Percentiles rank a stretch among this genome's conserved stretches.
Evolutionary conservation across 2,329 filamentous ascomycete species (phyloP).

Genomic region (Cucurbitaria berberidis): DNA sequence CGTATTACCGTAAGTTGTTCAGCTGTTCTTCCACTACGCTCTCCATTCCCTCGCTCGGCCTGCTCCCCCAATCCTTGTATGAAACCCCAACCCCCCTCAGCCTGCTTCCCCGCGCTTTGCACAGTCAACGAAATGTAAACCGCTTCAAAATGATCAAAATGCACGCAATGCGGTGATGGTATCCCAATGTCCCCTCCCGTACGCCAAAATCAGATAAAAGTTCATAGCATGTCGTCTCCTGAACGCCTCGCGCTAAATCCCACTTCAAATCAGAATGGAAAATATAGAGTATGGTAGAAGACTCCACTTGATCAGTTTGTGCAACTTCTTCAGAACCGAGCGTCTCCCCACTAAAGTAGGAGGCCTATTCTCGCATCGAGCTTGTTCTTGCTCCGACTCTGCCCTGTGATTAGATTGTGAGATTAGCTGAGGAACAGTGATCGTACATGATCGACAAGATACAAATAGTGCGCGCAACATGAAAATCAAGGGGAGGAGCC

Average conservation of each 20-base stretch:
- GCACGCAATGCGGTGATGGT: constrained; percentile 24
- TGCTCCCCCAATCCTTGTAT: not conserved
- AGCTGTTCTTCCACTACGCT: not conserved
- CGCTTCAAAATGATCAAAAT: not conserved
- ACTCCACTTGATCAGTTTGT: constrained; percentile 7
- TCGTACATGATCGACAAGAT: constrained; percentile 19
- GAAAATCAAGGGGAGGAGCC: constrained; percentile 34
- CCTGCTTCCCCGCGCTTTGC: not conserved
- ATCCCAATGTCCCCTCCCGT: constrained; percentile 18
- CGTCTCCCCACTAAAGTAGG: not conserved
- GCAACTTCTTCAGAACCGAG: not conserved
- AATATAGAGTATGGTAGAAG: constrained; percentile 7
- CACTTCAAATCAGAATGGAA: constrained; percentile 16
- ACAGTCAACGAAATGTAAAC: not conserved
- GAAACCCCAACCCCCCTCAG: not conserved
- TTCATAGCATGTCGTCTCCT: constrained; percentile 11
- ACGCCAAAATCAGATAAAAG: constrained; percentile 20
- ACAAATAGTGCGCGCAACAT: constrained; percentile 16
- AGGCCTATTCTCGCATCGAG: constrained; percentile 3
- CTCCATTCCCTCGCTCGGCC: not conserved
- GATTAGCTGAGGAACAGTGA: constrained; percentile 30
- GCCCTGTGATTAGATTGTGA: constrained; percentile 23
- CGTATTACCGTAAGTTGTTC: not conserved
- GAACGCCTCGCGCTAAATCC: constrained; percentile 32
- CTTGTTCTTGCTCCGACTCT: constrained; percentile 41